Percentiles rank a stretch among this genome's conserved stretches.
Evolutionary conservation across 495 filamentous ascomycete species (phyloP).

Genomic region (Lepraria neglecta): DNA sequence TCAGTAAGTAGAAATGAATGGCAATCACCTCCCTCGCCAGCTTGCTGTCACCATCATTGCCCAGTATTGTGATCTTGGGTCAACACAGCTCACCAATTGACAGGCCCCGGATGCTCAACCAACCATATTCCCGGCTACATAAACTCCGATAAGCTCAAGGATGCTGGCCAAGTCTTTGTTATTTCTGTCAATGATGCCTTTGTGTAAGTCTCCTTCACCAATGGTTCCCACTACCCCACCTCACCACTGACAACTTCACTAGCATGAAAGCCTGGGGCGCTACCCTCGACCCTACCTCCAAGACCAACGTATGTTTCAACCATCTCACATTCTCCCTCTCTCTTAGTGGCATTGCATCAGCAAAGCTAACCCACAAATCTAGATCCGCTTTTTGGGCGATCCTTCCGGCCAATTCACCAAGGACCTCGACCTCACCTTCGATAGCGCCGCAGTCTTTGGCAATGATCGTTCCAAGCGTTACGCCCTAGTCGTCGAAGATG

Average conservation of each 20-base stretch:
- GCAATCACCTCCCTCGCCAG: too few species aligned
- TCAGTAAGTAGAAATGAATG: constrained; percentile 48
- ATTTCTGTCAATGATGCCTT: constrained; percentile 93
- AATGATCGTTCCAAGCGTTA: constrained; percentile 83
- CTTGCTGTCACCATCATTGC: too few species aligned
- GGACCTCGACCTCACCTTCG: constrained; percentile 77
- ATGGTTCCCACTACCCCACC: not conserved
- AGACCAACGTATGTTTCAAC: constrained; percentile 60
- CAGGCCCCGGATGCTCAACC: constrained; percentile 67
- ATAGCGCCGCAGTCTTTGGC: constrained; percentile 78
- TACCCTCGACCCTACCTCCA: constrained; percentile 61
- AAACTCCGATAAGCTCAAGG: constrained; percentile 62
- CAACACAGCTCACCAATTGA: constrained; percentile 13
- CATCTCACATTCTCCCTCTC: not conserved
- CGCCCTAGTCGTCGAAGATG: constrained; percentile 69
- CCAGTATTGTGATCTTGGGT: too few species aligned
- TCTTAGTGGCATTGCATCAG: constrained; percentile 6
- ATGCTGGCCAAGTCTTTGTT: constrained; percentile 75
- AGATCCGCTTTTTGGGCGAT: constrained; percentile 89
- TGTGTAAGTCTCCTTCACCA: constrained; percentile 54
- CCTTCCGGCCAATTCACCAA: constrained; percentile 76
- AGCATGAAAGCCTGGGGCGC: constrained; percentile 85
- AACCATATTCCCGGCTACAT: constrained; percentile 79
- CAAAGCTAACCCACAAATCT: constrained; percentile 4
- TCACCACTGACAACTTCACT: not conserved